Evolutionary conservation across 371 early-diverging fungal genomes (phyloP), one percentile per base, ranked within the genome.

Genomic region (Lichtheimia hyalospora): DNA sequence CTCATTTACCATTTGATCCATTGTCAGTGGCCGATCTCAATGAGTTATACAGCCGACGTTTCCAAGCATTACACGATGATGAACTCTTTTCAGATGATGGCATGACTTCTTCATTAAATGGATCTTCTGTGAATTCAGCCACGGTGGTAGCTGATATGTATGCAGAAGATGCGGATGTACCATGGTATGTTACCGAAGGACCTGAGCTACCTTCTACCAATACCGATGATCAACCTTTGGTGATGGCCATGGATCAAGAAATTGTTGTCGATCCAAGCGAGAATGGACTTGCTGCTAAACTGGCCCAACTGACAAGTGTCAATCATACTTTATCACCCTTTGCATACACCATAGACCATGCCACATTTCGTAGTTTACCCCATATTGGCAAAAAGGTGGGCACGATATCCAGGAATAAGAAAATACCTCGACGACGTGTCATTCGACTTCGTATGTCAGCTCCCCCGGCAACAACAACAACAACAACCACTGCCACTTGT

Each of bases 281-380:
- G 58, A 92, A 92, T 62, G 82, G 87, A 5, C 84, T 91, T 8
- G 92, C 96, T 10, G 95, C 94, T 7, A 93, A 96, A 67, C 81
- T 96, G 27, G 94, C 96, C 0, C 88, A 90, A 49, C 69, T 96
- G 52, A 84, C 93, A 75, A 82, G 78, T 57, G 83, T 88, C 59
- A 87, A 96, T 66, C 93, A 92, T 66, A 94, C 96, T 16, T 84
- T 96, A 24, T 91, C 92, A 6, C 95, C 96, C 0, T 88, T 88
- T 44, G 87, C 95, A 7, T 91, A 88, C 28, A 84, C 86, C 18
- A 72, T 93, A 58, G 87, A 88, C 48, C 94, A 95, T 70, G 85
- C 86, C 39, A 87, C 93, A 0, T 93, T 88, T 70, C 84, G 96
- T 23, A 85, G 93, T 5, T 66, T 82, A n/a, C 87, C 87, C 3